A percentile compares a stretch with the other conserved stretches of the same genome.
phyloP scores from a whole-genome alignment of 2,329 filamentous ascomycete species.

The Xylaria sp. region DNA sequence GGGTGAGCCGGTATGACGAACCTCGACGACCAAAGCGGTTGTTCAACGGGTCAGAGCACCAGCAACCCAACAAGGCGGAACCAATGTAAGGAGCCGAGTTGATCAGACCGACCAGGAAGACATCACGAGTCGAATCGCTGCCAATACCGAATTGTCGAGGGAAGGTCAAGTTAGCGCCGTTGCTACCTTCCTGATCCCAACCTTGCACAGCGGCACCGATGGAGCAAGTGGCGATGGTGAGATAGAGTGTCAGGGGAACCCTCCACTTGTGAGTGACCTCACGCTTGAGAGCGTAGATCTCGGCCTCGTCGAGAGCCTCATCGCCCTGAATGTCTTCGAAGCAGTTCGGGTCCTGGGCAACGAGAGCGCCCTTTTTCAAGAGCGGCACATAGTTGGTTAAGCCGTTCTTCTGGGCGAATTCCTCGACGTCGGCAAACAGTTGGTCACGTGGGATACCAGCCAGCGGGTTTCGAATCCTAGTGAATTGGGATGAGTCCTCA shows the following conservation, averaged over 20 bases:
- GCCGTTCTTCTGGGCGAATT: constrained; percentile 54
- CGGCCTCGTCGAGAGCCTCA: constrained; percentile 53
- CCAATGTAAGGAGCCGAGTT: constrained; percentile 44
- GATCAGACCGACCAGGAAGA: constrained; percentile 49
- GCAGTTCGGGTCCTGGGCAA: constrained; percentile 63
- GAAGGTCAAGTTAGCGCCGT: constrained; percentile 59
- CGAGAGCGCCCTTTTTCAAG: constrained; percentile 65
- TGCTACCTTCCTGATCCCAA: constrained; percentile 61
- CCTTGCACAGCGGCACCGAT: constrained; percentile 64
- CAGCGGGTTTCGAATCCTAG: constrained; percentile 43
- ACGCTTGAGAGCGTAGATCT: constrained; percentile 54
- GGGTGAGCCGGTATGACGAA: constrained; percentile 6
- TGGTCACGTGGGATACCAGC: constrained; percentile 45
- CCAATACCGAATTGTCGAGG: constrained; percentile 50
- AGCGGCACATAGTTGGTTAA: constrained; percentile 53
- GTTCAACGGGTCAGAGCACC: constrained; percentile 56
- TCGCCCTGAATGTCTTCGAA: constrained; percentile 56
- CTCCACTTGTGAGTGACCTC: constrained; percentile 65
- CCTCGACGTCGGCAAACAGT: constrained; percentile 49
- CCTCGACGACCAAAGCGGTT: constrained; percentile 55
- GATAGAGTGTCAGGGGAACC: constrained; percentile 55
- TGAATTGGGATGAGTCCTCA: neutral
- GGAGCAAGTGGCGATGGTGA: constrained; percentile 63
- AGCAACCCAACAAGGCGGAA: constrained; percentile 48
- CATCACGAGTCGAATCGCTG: constrained; percentile 16